phyloP scores from a whole-genome alignment of 768 basidiomycete species.

The Gelatoporia subvermispora region DNA sequence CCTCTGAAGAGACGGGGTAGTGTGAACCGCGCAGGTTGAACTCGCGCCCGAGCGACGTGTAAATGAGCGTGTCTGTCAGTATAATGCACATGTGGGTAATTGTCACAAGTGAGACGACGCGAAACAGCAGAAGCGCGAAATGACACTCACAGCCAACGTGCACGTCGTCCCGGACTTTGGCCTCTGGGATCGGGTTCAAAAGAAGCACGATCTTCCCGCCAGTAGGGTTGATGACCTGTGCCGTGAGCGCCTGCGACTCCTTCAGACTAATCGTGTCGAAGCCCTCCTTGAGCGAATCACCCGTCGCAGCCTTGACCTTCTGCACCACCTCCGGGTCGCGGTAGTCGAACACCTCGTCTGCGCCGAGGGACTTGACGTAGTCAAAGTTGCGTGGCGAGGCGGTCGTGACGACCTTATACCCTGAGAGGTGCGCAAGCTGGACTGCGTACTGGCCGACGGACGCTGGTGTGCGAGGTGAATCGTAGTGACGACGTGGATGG shows the following conservation, averaged over 20 bases:
- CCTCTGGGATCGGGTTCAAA: background rate
- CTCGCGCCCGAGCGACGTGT: conserved; percentile 4
- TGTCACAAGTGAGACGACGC: background rate
- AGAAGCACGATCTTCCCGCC: conserved; percentile 10
- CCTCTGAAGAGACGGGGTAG: conserved; percentile 7
- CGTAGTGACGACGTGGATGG: background rate
- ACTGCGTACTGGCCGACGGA: conserved; percentile 28
- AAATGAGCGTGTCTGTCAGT: conserved; percentile 5
- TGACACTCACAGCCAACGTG: conserved; percentile 10
- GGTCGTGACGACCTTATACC: conserved; percentile 27
- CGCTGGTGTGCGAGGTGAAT: conserved; percentile 21
- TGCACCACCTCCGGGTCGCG: conserved; percentile 14
- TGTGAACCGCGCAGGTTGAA: conserved; percentile 3
- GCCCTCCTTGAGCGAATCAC: conserved; percentile 6
- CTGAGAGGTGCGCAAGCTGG: conserved; percentile 24
- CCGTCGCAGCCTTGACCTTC: conserved; percentile 13
- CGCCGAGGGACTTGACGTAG: conserved; percentile 32
- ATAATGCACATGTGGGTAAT: background rate
- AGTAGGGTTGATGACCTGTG: background rate
- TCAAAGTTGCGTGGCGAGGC: conserved; percentile 30
- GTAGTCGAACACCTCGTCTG: conserved; percentile 27
- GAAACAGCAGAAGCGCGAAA: background rate
- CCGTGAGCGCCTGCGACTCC: conserved; percentile 6
- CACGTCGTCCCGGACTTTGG: conserved; percentile 13
- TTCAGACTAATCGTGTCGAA: conserved; percentile 10